phyloP scores from a whole-genome alignment of 129 eudicot genomes.

The Flaveria trinervia region DNA sequence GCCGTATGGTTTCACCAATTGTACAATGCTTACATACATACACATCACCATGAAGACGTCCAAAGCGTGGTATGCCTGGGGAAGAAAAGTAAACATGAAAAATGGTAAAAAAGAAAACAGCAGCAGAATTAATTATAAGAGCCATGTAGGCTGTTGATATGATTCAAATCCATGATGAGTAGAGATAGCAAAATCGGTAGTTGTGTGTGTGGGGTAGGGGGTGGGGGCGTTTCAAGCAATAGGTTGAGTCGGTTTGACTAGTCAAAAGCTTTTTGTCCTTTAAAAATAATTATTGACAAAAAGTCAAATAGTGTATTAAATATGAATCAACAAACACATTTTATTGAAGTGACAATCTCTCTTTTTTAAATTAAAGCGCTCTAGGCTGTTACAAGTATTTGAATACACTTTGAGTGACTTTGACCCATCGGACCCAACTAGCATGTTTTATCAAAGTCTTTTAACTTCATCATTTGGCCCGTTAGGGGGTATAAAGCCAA shows the following conservation, averaged over 20 bases:
- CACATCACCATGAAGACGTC: constrained; percentile 90
- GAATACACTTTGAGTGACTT: background rate
- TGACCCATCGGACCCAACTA: background rate
- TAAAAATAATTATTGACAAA: background rate
- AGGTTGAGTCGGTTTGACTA: background rate
- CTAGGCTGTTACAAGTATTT: background rate
- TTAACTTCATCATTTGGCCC: too few relatives aligned
- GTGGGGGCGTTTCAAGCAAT: background rate
- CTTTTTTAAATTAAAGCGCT: background rate
- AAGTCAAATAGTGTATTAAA: background rate
- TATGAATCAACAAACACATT: background rate
- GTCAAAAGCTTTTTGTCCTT: background rate
- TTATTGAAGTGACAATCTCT: background rate
- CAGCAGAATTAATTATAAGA: background rate
- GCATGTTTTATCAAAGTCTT: background rate
- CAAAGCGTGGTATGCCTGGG: constrained; percentile 96
- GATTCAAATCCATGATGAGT: constrained; percentile 2
- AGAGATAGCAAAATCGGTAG: constrained; percentile 12
- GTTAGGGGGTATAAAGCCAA: too few relatives aligned
- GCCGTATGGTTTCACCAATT: constrained; percentile 86
- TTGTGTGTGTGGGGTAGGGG: too few relatives aligned
- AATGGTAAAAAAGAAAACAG: background rate
- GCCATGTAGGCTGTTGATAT: background rate
- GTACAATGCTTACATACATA: constrained; percentile 89
- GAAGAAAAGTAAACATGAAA: background rate